Evolutionary conservation across 441 rosid genomes (phyloP).

Genomic region (Adansonia gregorii): DNA sequence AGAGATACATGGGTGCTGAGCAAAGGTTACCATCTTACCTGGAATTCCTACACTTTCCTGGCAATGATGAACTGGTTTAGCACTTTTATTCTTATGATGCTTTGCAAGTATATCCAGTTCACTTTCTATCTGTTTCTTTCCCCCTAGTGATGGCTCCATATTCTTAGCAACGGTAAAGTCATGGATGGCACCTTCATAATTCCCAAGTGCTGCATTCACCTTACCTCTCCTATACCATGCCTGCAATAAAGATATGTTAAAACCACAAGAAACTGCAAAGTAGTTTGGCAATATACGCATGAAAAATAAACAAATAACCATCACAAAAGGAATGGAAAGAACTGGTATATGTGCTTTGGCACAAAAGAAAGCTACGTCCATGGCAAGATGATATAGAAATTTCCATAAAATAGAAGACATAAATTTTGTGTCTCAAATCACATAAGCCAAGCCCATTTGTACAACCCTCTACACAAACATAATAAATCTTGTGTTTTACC

Average conservation of each 20-base stretch:
- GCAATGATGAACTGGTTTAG: slow-evolving; percentile 21
- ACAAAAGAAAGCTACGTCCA: neutral
- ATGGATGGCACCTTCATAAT: slow-evolving; percentile 50
- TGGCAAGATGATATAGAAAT: neutral
- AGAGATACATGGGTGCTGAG: slow-evolving; percentile 10
- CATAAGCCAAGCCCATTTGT: slow-evolving; percentile 18
- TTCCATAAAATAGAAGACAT: neutral
- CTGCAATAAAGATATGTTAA: slow-evolving; percentile 36
- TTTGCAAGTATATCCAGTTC: slow-evolving; percentile 50
- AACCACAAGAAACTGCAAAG: slow-evolving; percentile 18
- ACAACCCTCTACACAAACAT: slow-evolving; percentile 6
- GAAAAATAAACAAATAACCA: slow-evolving; percentile 5
- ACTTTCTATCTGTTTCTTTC: slow-evolving; percentile 74
- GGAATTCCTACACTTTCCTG: slow-evolving; percentile 28
- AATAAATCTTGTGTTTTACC: slow-evolving; percentile 7
- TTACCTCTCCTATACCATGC: slow-evolving; percentile 94
- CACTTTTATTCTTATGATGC: slow-evolving; percentile 29
- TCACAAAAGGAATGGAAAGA: neutral
- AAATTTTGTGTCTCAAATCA: neutral
- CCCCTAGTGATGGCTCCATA: slow-evolving; percentile 57
- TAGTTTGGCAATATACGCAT: neutral
- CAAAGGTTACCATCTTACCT: slow-evolving; percentile 43
- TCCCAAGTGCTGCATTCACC: slow-evolving; percentile 63
- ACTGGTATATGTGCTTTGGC: neutral
- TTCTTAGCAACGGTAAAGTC: slow-evolving; percentile 61